These are phyloP conservation scores for Rubia peregrina DNA, from an alignment of 305 asterid genomes.

Conservation along the genomic window DNA sequence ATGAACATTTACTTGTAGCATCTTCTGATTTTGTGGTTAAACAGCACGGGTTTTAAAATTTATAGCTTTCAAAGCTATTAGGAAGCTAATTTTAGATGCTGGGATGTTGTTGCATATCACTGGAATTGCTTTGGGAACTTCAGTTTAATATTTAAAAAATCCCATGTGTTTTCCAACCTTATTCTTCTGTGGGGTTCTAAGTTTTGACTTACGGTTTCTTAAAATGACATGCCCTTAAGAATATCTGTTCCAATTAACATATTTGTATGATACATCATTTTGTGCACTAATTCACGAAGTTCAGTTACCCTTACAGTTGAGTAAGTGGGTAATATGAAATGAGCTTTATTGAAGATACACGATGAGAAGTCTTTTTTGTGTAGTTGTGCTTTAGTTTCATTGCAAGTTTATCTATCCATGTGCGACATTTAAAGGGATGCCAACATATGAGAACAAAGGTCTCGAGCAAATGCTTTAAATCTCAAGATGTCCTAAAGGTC, in stretches of 20 bases:
- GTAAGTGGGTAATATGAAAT: neutral
- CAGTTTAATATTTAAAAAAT: slow-evolving; percentile 1
- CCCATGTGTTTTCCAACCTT: neutral
- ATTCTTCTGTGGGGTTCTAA: neutral
- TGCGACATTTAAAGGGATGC: slow-evolving; percentile 43
- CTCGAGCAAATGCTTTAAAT: slow-evolving; percentile 54
- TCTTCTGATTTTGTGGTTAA: neutral
- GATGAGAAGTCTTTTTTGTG: neutral
- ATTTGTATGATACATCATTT: neutral
- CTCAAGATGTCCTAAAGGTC: slow-evolving; percentile 95
- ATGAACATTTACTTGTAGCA: neutral
- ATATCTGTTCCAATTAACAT: neutral
- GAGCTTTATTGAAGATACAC: neutral
- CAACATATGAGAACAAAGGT: slow-evolving; percentile 39
- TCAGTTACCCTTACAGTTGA: neutral
- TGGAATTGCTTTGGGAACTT: slow-evolving; percentile 71
- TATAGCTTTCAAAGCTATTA: slow-evolving; percentile 78
- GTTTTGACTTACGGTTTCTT: neutral
- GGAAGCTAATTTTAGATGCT: slow-evolving; percentile 82
- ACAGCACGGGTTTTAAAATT: slow-evolving; percentile 2
- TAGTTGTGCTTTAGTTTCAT: neutral
- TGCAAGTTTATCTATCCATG: slow-evolving; percentile 9
- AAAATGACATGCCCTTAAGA: neutral
- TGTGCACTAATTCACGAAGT: neutral
- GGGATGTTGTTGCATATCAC: slow-evolving; percentile 83